Evolutionary conservation across 2,329 filamentous ascomycete species (phyloP).

Genomic region (Lecanicillium sp.): DNA sequence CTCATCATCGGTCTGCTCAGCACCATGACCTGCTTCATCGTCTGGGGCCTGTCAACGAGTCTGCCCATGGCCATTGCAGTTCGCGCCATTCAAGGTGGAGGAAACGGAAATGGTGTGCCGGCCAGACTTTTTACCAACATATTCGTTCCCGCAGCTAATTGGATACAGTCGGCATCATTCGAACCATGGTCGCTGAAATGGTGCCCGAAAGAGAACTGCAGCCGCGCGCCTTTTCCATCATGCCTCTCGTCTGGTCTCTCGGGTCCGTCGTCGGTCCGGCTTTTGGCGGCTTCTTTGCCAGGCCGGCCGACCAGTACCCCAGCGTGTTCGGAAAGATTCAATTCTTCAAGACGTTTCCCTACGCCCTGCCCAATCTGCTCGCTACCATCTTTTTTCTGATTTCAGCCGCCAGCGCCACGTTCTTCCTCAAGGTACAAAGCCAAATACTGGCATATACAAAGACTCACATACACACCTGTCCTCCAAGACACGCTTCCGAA

Average conservation of each 20-base stretch:
- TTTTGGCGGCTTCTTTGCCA: conserved; percentile 80
- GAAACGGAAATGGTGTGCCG: conserved; percentile 78
- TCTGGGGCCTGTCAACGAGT: conserved; percentile 79
- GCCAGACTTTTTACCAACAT: no score
- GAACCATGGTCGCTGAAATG: conserved; percentile 89
- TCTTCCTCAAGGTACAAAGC: conserved; percentile 63
- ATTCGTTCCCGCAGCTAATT: no score
- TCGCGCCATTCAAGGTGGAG: conserved; percentile 71
- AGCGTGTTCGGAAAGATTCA: conserved; percentile 58
- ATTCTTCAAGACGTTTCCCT: conserved; percentile 74
- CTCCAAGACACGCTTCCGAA: no score
- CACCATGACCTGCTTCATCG: conserved; percentile 74
- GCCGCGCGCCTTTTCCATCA: conserved; percentile 82
- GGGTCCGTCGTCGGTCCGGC: conserved; percentile 83
- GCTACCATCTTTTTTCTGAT: conserved; percentile 70
- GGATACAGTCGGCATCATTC: conserved; percentile 77
- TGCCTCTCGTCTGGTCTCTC: conserved; percentile 85
- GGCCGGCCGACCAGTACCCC: conserved; percentile 71
- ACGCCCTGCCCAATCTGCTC: conserved; percentile 76
- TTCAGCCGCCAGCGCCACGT: conserved; percentile 63
- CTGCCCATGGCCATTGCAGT: conserved; percentile 74
- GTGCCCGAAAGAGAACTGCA: conserved; percentile 82
- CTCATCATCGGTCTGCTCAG: conserved; percentile 68
- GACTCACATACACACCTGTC: neutral
- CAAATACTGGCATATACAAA: neutral